Conservation (phyloP, 352 stramenopile genomes). For the Globisporangium polare region DNA sequence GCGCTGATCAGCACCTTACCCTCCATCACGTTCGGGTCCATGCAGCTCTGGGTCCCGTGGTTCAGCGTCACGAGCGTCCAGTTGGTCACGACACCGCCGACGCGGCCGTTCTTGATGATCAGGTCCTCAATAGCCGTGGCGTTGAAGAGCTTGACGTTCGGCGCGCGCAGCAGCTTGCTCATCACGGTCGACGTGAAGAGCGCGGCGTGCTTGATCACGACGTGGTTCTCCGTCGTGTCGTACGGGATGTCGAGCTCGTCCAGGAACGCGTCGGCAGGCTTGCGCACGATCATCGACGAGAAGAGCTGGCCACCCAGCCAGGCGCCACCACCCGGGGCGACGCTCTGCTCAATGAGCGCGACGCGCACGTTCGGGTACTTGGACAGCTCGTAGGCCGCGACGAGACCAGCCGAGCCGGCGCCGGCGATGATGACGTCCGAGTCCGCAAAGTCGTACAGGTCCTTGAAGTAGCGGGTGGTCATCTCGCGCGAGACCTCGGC, state of each 20-base stretch:
- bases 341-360: conserved; percentile 59
- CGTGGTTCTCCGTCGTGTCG: conserved; percentile 57
- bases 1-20: conserved; percentile 63
- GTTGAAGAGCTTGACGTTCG: conserved; percentile 74
- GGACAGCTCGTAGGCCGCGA: conserved; percentile 56
- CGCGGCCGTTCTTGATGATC: conserved; percentile 59
- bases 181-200: conserved; percentile 66
- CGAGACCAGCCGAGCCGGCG: conserved; percentile 51
- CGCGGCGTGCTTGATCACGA: conserved; percentile 63
- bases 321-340: conserved; percentile 47
- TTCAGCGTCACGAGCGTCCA: conserved; percentile 65
- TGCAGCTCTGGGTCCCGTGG: conserved; percentile 68
- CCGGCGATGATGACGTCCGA: conserved; percentile 64
- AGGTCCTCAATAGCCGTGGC: conserved; percentile 64
- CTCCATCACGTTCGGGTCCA: conserved; percentile 73
- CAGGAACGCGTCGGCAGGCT: conserved; percentile 53
- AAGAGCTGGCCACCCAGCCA: conserved; percentile 65
- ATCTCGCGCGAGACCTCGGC: conserved; percentile 63
- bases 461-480: conserved; percentile 73
- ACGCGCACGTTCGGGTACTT: conserved; percentile 58
- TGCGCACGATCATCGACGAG: conserved; percentile 67
- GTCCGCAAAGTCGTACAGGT: conserved; percentile 70
- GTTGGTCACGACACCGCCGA: conserved; percentile 66
- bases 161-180: conserved; percentile 48
- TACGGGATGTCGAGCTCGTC: conserved; percentile 70